Conservation (phyloP, 192 early-diverging fungal genomes). For the Coemansia sp. region DNA sequence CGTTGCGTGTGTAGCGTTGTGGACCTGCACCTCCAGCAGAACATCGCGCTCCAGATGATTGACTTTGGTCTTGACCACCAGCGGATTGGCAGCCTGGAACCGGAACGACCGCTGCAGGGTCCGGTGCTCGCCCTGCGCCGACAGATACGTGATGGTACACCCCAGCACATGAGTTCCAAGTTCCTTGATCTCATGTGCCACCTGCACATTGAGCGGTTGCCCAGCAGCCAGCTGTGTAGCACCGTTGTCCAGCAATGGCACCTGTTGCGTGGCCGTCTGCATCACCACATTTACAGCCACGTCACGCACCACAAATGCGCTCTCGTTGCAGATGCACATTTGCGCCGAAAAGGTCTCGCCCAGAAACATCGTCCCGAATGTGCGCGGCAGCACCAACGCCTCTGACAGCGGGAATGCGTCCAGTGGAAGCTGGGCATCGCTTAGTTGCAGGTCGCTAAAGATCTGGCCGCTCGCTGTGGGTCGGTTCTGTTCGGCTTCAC, state of each 20-base stretch:
- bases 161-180: conserved; percentile 88
- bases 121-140: conserved; percentile 65
- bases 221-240: conserved; percentile 59
- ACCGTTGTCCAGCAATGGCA: conserved; percentile 62
- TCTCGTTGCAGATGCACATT: conserved; percentile 88
- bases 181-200: conserved; percentile 95
- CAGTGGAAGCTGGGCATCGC: conserved; percentile 51
- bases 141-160: conserved; percentile 81
- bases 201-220: conserved; percentile 72
- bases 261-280: conserved; percentile 82
- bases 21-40: conserved; percentile 91
- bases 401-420: conserved; percentile 63
- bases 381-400: conserved; percentile 73
- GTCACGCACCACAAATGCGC: conserved; percentile 62
- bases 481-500: conserved; percentile 47
- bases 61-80: conserved; percentile 95
- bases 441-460: conserved; percentile 36
- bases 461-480: conserved; percentile 48
- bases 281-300: conserved; percentile 79
- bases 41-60: conserved; percentile 70
- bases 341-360: conserved; percentile 90
- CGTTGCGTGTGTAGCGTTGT: conserved; percentile 74
- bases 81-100: conserved; percentile 94
- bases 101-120: conserved; percentile 90
- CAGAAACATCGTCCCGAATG: conserved; percentile 92